phyloP scores from a whole-genome alignment of 495 filamentous ascomycete genomes.

The Neurospora sp. region DNA sequence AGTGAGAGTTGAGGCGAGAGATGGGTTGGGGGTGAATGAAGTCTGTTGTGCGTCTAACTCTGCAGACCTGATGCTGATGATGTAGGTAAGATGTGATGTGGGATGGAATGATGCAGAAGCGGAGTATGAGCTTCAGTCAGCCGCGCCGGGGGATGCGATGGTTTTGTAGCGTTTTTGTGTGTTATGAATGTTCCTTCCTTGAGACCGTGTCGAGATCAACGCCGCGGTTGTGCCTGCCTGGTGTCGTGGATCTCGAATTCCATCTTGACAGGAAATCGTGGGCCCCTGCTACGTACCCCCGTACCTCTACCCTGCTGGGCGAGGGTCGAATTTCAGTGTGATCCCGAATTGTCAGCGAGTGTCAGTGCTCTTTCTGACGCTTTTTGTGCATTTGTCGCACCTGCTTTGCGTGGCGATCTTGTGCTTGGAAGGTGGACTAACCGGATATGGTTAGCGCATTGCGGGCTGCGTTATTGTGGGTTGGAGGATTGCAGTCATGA shows the following conservation, averaged over 20 bases:
- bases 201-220: neutral
- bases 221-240: neutral
- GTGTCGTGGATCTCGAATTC: conserved; percentile 5
- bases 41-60: neutral
- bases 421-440: neutral
- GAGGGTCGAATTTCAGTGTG: neutral
- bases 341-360: neutral
- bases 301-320: neutral
- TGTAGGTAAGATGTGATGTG: neutral
- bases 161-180: neutral
- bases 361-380: neutral
- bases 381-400: neutral
- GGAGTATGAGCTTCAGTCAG: neutral
- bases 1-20: neutral
- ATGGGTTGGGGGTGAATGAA: neutral
- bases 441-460: neutral
- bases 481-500: neutral
- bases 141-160: neutral
- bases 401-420: conserved; percentile 5
- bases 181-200: neutral
- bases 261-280: neutral
- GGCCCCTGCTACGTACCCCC: neutral
- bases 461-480: neutral
- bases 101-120: neutral
- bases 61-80: neutral